Base-by-base conservation (phyloP, 306 rosid species). In the Glycyrrhiza uralensis region DNA sequence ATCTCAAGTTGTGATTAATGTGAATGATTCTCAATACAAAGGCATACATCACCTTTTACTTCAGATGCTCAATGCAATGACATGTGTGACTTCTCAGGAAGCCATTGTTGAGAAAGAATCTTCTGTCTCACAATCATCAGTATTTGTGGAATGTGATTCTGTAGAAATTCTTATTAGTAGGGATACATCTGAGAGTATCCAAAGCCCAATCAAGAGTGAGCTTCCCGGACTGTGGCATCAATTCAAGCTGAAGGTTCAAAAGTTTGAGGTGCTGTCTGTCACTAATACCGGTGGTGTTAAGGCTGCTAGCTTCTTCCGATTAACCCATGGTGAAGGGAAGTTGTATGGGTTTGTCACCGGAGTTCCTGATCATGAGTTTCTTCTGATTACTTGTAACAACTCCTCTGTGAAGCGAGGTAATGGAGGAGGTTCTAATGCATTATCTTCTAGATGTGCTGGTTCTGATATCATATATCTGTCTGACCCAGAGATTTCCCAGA, bases 361-460 rank as follows among this genome's bases (percentile, higher is more conserved):
- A 39, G 81, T 78, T 83, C 87, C 90, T 23, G 86, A 85, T 83
- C 85, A 80, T 36, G 96, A 91, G 85, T 87, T 94, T 79, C 89
- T 89, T 77, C 84, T 94, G 76, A 78, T 94, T 67, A 76, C 87
- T 8, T 91, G 97, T 80, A 84, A 85, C 78, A 86, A 87, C 85
- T 83, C 92, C 22, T 74, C 86, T 39, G 58, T 81, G 82, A 91
- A 89, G 76, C 90, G 98, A 59, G 98, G 98, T 72, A 92, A 91
- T 84, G 98, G 98, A 66, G 96, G 85, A 65, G 96, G 96, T 64
- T 94, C 96, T 66, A 94, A 94, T 89, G 91, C 85, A 22, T 83
- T 94, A 76, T 87, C 96, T 60, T 85, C 88, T 66, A 87, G 88
- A 77, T 60, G 69, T 76, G 92, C 96, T 83, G 97, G 98, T 75